Evolutionary conservation across 2,329 filamentous ascomycete genomes (phyloP), one percentile per base, ranked within the genome.

Genomic region (Sordariomycetes sp.): DNA sequence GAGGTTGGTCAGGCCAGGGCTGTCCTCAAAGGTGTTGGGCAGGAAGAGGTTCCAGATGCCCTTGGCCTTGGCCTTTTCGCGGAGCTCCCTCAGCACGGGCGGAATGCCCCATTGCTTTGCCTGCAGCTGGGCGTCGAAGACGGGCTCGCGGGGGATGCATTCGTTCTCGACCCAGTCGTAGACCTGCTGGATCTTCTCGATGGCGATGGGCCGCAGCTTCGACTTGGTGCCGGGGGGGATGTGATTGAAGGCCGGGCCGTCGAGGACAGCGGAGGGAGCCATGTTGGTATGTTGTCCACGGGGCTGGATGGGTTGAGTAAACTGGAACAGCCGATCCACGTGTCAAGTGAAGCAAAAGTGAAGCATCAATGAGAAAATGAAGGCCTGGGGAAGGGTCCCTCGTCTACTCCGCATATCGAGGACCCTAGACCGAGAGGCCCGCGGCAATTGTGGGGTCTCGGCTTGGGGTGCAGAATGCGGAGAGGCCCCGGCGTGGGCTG

Each of bases 1-100:
- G 36, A 94, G 67, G 58, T 94, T 94, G 38, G 77, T 84, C 62
- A 86, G 92, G 10, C 87, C 87, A n/a, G 86, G 85, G 6, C 85
- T 87, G 63, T 93, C 83, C 57, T 82, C 84, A 70, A 93, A 94
- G 61, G 93, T 86, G 47, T 82, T 86, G 39, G 87, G 83, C 46
- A 95, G 59, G 67, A 94, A 95, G 75, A 95, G 79, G 60, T 95
- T 95, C 86, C 87, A 94, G 32, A 95, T 67, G 1, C 87, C 88
- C 14, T 88, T 68, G 43, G 79, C 70, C 52, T 70, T 73, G 25
- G 86, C 88, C 54, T 84, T 81, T 42, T 63, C 66, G 69, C 43
- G 41, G 8, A 45, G 37, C n/a, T 45, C 40, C 4, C 32, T 28
- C 43, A 94, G 70, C 25, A 70, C 57, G 1, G 88, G 86, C 53